Percentiles rank a stretch among this genome's conserved stretches.
phyloP scores from a whole-genome alignment of 352 stramenopile genomes.

The Pythium myriotylum region DNA sequence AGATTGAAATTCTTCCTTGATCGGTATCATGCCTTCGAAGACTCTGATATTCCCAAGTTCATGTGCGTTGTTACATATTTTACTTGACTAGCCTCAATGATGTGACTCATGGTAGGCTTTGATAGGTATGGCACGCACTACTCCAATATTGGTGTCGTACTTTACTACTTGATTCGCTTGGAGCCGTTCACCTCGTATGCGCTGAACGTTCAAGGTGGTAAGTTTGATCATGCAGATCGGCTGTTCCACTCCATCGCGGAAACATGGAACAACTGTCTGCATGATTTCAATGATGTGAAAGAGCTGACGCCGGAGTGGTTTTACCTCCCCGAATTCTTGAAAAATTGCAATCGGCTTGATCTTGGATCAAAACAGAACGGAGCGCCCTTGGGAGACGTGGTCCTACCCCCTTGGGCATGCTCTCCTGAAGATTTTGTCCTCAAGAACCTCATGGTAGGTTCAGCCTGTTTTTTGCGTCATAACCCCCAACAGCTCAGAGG shows the following conservation, averaged over 20 bases:
- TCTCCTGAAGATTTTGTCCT: constrained; percentile 85
- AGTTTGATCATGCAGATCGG: constrained; percentile 93
- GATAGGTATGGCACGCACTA: constrained; percentile 88
- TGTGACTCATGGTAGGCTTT: constrained; percentile 1
- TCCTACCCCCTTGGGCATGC: constrained; percentile 89
- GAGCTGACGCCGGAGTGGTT: constrained; percentile 96
- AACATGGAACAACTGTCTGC: constrained; percentile 89
- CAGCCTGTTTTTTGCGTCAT: no score
- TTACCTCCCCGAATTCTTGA: constrained; percentile 90
- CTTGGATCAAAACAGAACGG: constrained; percentile 84
- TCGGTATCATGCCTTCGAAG: constrained; percentile 91
- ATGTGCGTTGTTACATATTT: constrained; percentile 47
- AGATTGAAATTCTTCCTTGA: constrained; percentile 94
- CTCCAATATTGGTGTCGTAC: constrained; percentile 94
- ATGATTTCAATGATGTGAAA: constrained; percentile 92
- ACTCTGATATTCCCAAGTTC: constrained; percentile 88
- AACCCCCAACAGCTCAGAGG: no score
- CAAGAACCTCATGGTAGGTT: constrained; percentile 79
- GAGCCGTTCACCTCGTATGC: constrained; percentile 97
- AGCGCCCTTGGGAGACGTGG: constrained; percentile 90
- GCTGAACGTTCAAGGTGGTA: constrained; percentile 94
- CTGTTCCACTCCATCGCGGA: constrained; percentile 92
- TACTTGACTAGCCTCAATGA: not conserved
- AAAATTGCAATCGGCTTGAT: constrained; percentile 87
- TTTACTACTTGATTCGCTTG: constrained; percentile 99